Evolutionary conservation across 176 grass and related monocot genomes (phyloP).

Genomic region (Rhipidocladum racemiflorum): DNA sequence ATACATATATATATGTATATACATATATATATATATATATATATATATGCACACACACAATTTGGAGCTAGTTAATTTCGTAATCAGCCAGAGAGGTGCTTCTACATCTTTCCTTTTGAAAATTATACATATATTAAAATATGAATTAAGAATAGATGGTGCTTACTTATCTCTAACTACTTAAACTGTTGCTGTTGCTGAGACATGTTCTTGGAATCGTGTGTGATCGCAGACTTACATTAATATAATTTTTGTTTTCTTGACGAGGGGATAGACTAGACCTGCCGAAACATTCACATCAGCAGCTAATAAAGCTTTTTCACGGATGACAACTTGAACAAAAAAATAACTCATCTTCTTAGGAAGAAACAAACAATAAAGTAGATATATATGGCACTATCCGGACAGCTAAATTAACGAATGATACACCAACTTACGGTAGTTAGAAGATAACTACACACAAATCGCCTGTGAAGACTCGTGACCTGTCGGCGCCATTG

Average conservation of each 20-base stretch:
- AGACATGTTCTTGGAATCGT: background rate
- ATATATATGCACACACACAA: no score
- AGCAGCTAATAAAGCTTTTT: background rate
- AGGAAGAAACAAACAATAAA: slow-evolving; percentile 12
- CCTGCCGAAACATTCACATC: background rate
- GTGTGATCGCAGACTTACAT: background rate
- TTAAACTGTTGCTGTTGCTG: no score
- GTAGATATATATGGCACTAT: background rate
- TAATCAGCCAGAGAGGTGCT: background rate
- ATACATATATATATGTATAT: no score
- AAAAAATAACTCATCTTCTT: background rate
- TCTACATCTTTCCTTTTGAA: no score
- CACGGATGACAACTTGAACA: slow-evolving; percentile 5
- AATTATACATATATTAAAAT: no score
- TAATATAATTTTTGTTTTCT: background rate
- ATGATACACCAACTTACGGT: slow-evolving; percentile 12
- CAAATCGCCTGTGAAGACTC: background rate
- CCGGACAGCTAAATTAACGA: background rate
- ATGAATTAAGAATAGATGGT: no score
- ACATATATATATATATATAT: no score
- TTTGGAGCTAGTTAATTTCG: background rate
- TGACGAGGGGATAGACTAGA: background rate
- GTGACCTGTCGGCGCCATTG: slow-evolving; percentile 19
- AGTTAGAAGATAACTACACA: background rate
- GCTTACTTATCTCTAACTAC: no score